Base-by-base conservation (phyloP, 176 grass and related monocot species). In the Chrysopogon serrulatus region DNA sequence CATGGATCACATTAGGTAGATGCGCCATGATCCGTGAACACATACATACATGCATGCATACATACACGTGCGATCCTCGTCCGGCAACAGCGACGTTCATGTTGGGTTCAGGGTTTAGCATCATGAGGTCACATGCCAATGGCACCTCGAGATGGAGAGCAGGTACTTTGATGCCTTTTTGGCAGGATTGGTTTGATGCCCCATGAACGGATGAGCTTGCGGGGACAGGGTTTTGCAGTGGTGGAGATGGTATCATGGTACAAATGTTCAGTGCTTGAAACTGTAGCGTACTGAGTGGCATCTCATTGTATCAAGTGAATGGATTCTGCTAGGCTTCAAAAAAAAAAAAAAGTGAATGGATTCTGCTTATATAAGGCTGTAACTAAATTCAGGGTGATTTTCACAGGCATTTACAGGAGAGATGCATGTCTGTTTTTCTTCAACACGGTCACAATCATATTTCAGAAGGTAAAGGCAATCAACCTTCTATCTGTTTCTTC, bases 61-160 rank as follows among this genome's bases (percentile, higher is more conserved):
- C 16, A 68, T 72, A 82, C 51, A 77, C 65, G 32, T 81, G 65
- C 33, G 16, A 77, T 77, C 72, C 48, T 82, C 63, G 63, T 62
- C 79, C 6, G 36, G 47, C 36, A 67, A 30, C 57, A 78, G 36
- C 8, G 54, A 65, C 16, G n/a, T 35, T 14, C 41, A 27, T 73
- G 16, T 30, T 66, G 43, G 35, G 44, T 66, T 64, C 83, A 86
- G 51, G 19, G 35, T 39, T 73, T 73, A 33, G 35, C 57, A 86
- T 73, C 24, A 82, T 82, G 28, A 78, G 69, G 60, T 17, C 64
- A 78, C 65, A 42, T 83, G 73, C 64, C 65, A 73, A 35, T 60
- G 78, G 51, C 77, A 81, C n/a, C 85, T 78, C 48, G 17, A 78
- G 61, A 21, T 60, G 28, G 23, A 82, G 30, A 54, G 59, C 21